Base-by-base conservation (phyloP, 2,329 filamentous ascomycete genomes). In the Pseudogymnoascus sp. region DNA sequence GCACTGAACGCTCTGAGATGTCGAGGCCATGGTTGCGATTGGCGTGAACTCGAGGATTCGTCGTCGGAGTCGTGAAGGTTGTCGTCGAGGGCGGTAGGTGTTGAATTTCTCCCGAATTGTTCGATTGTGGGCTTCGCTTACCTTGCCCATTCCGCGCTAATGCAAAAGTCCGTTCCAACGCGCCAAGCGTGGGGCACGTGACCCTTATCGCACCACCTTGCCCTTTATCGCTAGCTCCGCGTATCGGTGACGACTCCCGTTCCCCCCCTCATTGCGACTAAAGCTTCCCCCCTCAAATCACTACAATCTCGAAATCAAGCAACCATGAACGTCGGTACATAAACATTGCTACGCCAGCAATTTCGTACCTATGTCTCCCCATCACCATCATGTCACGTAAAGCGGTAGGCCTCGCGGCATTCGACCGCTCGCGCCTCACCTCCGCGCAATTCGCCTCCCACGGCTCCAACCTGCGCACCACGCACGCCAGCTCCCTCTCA, bases 401-500 rank as follows among this genome's bases (percentile, higher is more conserved):
- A 77, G 91, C 91, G 67, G 91, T 96, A 65, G 93, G 93, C 71
- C 87, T 97, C 64, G 92, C 89, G 34, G 93, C 93, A 73, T 96
- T 97, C 73, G 89, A 92, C 75, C 89, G 92, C 68, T 89, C 87
- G 66, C 89, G 88, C 62, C 86, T 96, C 67, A 90, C 92, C 8
- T 90, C 88, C 28, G 90, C 93, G 62, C 93, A 95, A 71, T 97
- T 93, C 79, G 92, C 93, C 65, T 88, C 86, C 25, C 93, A 97
- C 80, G 95, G 95, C 73, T 90, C 87, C 66, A 88, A 84, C 60
- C 87, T 99, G n/a, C 91, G 93, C 67, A 89, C 84, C 64, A 87
- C 86, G 69, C 93, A 97, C 77, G 86, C 91, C 59, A 85, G 88
- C 68, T 93, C 93, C 16, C 87, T 99, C 69, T 88, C 91, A 71